A percentile compares a stretch with the other conserved stretches of the same genome.
Conservation (phyloP, 75 land plant species). For the Cryptomeria japonica region DNA sequence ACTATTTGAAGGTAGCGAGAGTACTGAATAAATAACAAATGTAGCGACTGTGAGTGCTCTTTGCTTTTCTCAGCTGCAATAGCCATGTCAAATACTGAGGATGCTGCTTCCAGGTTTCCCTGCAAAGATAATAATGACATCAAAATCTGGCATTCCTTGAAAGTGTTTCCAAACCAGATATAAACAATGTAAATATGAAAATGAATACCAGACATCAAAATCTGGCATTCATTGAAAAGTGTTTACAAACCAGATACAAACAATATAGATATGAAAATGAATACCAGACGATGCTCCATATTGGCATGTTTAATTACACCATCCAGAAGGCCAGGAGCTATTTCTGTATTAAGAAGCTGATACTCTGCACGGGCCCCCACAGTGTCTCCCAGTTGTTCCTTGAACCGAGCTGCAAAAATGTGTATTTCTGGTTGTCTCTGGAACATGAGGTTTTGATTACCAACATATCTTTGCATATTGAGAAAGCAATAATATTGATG, state of each 20-base stretch:
- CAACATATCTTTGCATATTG: background rate
- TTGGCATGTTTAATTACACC: slow-evolving; percentile 87
- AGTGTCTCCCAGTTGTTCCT: slow-evolving; percentile 73
- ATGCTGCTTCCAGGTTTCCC: slow-evolving; percentile 83
- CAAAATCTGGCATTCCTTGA: background rate
- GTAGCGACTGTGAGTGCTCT: slow-evolving; percentile 70
- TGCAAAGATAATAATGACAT: slow-evolving; percentile 14
- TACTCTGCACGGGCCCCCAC: slow-evolving; percentile 77
- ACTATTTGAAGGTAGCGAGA: slow-evolving; percentile 81
- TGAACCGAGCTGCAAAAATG: slow-evolving; percentile 88
- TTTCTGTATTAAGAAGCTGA: slow-evolving; percentile 62
- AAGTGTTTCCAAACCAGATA: background rate
- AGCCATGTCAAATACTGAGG: slow-evolving; percentile 66
- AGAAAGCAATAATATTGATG: background rate
- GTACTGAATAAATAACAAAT: slow-evolving; percentile 83
- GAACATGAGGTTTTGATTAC: background rate
- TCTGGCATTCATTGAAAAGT: background rate
- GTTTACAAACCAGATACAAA: background rate
- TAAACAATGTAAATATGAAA: background rate
- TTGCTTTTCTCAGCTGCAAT: slow-evolving; percentile 79
- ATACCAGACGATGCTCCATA: slow-evolving; percentile 84
- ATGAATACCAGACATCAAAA: slow-evolving; percentile 41
- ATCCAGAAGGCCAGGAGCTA: slow-evolving; percentile 87
- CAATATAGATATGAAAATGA: background rate
- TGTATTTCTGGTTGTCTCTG: slow-evolving; percentile 98